Conservation (phyloP, 768 basidiomycete genomes). For the Boletus barrowsii region DNA sequence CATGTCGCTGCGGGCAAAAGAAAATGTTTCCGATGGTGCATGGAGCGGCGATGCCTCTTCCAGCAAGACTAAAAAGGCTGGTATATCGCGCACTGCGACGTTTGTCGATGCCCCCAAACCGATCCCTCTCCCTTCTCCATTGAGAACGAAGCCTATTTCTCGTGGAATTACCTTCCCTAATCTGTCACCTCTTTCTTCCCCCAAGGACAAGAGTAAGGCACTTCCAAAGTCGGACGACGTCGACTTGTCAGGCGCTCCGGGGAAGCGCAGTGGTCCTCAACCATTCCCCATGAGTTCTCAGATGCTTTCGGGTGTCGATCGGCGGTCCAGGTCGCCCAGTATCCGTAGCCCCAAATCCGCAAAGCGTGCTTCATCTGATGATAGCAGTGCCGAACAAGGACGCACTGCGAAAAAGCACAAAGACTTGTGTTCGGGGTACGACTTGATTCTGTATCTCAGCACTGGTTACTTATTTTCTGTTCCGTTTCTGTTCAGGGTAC, state of each 20-base stretch:
- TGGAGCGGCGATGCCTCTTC: constrained; percentile 9
- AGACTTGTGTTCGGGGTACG: constrained; percentile 20
- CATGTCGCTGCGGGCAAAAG: constrained; percentile 22
- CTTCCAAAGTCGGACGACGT: constrained; percentile 2
- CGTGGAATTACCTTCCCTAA: constrained; percentile 19
- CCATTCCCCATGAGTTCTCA: constrained; percentile 53
- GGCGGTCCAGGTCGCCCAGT: constrained; percentile 24
- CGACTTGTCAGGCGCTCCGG: background rate
- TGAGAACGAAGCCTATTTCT: constrained; percentile 5
- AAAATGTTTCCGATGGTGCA: constrained; percentile 16
- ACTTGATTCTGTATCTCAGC: background rate
- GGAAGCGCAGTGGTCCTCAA: constrained; percentile 5
- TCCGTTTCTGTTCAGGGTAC: constrained; percentile 8
- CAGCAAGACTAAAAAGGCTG: constrained; percentile 9
- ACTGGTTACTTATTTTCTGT: constrained; percentile 6
- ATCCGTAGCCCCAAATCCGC: constrained; percentile 4
- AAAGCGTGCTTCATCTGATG: constrained; percentile 35
- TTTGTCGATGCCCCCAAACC: background rate
- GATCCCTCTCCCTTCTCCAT: constrained; percentile 23
- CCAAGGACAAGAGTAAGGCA: constrained; percentile 19
- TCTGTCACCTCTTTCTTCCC: constrained; percentile 23
- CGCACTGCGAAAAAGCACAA: constrained; percentile 34
- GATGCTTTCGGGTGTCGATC: constrained; percentile 37
- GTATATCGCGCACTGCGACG: constrained; percentile 9
- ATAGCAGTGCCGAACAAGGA: constrained; percentile 28